Conservation (phyloP, 2,329 filamentous ascomycete genomes). For the Camptophora hylomeconis region DNA sequence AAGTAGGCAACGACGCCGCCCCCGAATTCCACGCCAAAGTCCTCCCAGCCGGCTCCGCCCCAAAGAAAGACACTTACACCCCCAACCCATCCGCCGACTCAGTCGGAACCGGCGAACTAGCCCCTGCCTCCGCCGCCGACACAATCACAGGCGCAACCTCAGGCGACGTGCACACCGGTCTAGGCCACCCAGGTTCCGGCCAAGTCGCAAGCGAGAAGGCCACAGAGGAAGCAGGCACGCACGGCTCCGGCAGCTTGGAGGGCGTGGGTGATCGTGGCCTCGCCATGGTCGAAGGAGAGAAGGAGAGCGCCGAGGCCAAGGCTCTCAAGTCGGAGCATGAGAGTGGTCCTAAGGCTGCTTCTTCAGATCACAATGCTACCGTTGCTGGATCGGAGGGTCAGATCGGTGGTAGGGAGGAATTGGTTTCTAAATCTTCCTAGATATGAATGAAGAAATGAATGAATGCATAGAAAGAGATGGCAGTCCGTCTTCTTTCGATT, state of each 20-base stretch:
- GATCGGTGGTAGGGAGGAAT: too few species aligned
- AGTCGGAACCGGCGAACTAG: conserved; percentile 27
- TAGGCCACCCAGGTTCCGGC: conserved; percentile 39
- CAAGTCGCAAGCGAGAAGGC: conserved; percentile 36
- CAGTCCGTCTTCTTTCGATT: too few species aligned
- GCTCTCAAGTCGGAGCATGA: conserved; percentile 5
- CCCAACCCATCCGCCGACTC: conserved; percentile 21
- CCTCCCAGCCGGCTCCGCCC: conserved; percentile 51
- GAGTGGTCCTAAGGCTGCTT: conserved; percentile 4
- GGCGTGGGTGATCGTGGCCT: conserved; percentile 24
- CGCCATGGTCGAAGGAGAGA: conserved; percentile 6
- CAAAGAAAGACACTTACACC: conserved; percentile 30
- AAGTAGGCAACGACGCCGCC: conserved; percentile 41
- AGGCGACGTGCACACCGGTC: conserved; percentile 38
- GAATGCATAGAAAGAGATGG: too few species aligned
- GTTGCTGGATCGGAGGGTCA: conserved; percentile 11
- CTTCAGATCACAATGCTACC: conserved; percentile 9
- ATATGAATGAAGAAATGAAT: too few species aligned
- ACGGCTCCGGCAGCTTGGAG: conserved; percentile 29
- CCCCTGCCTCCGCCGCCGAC: conserved; percentile 26
- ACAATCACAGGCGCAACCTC: conserved; percentile 41
- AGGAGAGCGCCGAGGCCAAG: conserved; percentile 9
- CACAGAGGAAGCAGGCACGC: conserved; percentile 35
- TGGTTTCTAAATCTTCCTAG: too few species aligned
- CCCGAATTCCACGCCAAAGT: conserved; percentile 53